Evolutionary conservation across 129 eudicot species (phyloP).

Genomic region (Dittrichia graveolens): DNA sequence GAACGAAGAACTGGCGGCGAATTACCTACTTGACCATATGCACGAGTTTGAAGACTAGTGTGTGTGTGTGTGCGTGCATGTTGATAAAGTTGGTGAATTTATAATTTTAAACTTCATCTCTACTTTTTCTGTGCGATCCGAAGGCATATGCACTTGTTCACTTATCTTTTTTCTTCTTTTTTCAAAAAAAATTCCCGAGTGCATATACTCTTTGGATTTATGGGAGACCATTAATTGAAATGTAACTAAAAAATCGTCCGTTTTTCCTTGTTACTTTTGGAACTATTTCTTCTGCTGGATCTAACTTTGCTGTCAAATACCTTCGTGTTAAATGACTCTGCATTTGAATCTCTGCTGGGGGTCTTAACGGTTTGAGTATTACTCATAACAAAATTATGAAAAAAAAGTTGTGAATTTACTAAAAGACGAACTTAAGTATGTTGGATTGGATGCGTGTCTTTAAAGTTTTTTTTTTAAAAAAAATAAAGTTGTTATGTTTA

Average conservation of each 20-base stretch:
- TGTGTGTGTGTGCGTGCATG: background rate
- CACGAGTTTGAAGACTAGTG: constrained; percentile 64
- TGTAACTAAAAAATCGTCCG: background rate
- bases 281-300: background rate
- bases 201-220: constrained; percentile 21
- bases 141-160: constrained; percentile 34
- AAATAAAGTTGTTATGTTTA: too few relatives aligned
- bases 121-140: constrained; percentile 16
- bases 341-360: background rate
- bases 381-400: too few relatives aligned
- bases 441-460: too few relatives aligned
- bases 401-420: too few relatives aligned
- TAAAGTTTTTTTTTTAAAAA: too few relatives aligned
- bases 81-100: constrained; percentile 6
- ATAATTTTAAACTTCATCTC: constrained; percentile 2
- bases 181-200: background rate
- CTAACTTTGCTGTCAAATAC: background rate
- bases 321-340: background rate
- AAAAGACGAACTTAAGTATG: too few relatives aligned
- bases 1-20: constrained; percentile 82
- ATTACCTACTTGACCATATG: constrained; percentile 77
- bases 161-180: constrained; percentile 24
- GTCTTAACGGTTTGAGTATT: background rate
- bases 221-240: constrained; percentile 15
- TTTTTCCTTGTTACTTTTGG: background rate